phyloP scores from a whole-genome alignment of 2,329 filamentous ascomycete species.

The Bipolaris cookei region DNA sequence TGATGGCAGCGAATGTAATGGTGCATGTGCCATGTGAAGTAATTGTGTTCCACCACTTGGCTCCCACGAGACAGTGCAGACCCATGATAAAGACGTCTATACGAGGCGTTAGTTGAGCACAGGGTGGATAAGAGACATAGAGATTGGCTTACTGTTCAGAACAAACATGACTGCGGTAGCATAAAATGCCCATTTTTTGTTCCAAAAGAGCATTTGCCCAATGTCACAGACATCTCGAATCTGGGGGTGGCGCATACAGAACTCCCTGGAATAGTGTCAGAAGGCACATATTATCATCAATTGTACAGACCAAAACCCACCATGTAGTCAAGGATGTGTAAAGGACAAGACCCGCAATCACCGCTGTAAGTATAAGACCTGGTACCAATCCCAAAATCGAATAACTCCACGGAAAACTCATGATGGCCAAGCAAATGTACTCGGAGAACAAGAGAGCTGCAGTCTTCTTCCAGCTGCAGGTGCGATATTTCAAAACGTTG shows the following conservation, averaged over 20 bases:
- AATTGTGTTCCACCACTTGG: slow-evolving; percentile 91
- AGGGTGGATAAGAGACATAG: neutral
- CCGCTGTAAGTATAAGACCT: slow-evolving; percentile 79
- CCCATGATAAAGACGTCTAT: slow-evolving; percentile 51
- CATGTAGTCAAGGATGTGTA: slow-evolving; percentile 78
- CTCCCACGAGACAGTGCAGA: slow-evolving; percentile 82
- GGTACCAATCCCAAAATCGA: slow-evolving; percentile 85
- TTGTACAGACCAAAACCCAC: slow-evolving; percentile 49
- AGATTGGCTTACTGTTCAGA: slow-evolving; percentile 83
- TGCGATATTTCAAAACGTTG: slow-evolving; percentile 86
- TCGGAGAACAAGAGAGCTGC: slow-evolving; percentile 90
- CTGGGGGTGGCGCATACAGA: slow-evolving; percentile 88
- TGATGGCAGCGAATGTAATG: slow-evolving; percentile 77
- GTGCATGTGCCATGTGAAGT: slow-evolving; percentile 75
- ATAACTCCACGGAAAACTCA: slow-evolving; percentile 96
- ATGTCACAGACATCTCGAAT: slow-evolving; percentile 93
- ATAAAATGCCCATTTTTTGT: slow-evolving; percentile 73
- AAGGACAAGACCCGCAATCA: slow-evolving; percentile 77
- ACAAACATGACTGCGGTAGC: slow-evolving; percentile 84
- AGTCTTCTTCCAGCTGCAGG: slow-evolving; percentile 95
- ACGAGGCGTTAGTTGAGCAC: neutral
- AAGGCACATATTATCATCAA: neutral
- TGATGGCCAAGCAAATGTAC: slow-evolving; percentile 91
- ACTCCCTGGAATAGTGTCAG: slow-evolving; percentile 67
- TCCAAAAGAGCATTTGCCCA: slow-evolving; percentile 93